Base-by-base conservation (phyloP, 2,329 filamentous ascomycete genomes). In the Dothistroma pini region DNA sequence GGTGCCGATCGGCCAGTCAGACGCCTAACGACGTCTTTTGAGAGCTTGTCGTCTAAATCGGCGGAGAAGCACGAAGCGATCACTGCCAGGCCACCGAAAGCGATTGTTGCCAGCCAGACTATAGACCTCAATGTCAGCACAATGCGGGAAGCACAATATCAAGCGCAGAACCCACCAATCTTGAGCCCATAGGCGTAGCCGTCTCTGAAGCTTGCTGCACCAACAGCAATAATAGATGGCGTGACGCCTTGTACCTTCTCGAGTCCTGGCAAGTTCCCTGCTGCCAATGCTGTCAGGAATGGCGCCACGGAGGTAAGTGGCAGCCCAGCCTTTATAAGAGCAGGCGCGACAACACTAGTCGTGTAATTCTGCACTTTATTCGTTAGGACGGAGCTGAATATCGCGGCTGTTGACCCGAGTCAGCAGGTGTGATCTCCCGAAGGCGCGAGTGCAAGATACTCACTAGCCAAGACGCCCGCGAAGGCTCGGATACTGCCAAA, bases 391-490 rank as follows among this genome's bases (percentile, higher is more conserved):
- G 53, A 41, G 11, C 19, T 19, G 16, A 41, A 55, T 7, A 55
- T 55, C 5, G 53, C 53, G 9, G 53, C 52, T 54, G 32, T n/a
- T 19, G 25, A 38, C 1, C 25, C 25, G 25, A 29, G 22, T 12
- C 19, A n/a, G 32, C 52, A 38, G 29, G 6, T 34, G 29, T 21
- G 21, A 35, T 16, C 14, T n/a, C 10, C 19, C 16, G 52, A 14
- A 14, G 38, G 38, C 19, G 14, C 14, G 19, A 44, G 19, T 44
- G 38, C 38, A 44, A 44, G 12, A 19, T 14, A 54, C 52, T 54
- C 34, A 54, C 52, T 55, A 19, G 53, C 53, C n/a, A 55, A 19
- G 19, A 55, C 53, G 35, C 53, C 53, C 1, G 29, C 53, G 10
- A 32, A 31, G 10, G 29, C 53, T 22, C 53, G 16, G 7, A 55